phyloP scores from a whole-genome alignment of 257 asterid species.

The Scutellaria baicalensis region DNA sequence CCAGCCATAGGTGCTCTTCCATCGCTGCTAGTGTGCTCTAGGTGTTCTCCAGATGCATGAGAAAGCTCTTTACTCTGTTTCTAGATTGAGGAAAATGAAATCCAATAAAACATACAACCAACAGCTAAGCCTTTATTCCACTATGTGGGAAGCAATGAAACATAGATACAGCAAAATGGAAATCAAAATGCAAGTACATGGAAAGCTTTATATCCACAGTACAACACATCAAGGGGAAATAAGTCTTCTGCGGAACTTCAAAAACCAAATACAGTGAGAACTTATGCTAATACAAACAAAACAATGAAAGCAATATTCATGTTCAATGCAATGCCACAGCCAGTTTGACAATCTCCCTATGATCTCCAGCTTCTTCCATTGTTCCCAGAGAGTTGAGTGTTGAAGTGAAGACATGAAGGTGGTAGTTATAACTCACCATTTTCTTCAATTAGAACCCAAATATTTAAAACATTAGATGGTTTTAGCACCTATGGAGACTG shows the following conservation, averaged over 20 bases:
- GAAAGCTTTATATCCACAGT: background rate
- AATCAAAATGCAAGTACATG: background rate
- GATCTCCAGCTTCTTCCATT: background rate
- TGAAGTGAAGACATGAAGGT: background rate
- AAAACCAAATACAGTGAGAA: background rate
- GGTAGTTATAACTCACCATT: background rate
- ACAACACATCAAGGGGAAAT: conserved; percentile 9
- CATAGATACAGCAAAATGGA: background rate
- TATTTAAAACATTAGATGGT: too few relatives aligned
- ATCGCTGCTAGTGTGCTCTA: conserved; percentile 35
- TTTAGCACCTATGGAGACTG: background rate
- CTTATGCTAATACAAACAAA: background rate
- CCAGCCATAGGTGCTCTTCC: conserved; percentile 40
- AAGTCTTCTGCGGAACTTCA: background rate
- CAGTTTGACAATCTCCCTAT: background rate
- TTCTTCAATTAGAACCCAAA: too few relatives aligned
- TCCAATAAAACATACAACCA: background rate
- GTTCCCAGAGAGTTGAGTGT: background rate
- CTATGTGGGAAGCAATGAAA: background rate
- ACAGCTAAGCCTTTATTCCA: background rate
- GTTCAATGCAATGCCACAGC: background rate
- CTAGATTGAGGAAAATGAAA: conserved; percentile 27
- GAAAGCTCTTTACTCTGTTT: conserved; percentile 58
- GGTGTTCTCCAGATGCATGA: conserved; percentile 43
- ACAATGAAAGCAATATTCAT: background rate